Percentiles rank a stretch among this genome's conserved stretches.
Conservation (phyloP, 768 basidiomycete genomes). For the Mycena vulgaris region DNA sequence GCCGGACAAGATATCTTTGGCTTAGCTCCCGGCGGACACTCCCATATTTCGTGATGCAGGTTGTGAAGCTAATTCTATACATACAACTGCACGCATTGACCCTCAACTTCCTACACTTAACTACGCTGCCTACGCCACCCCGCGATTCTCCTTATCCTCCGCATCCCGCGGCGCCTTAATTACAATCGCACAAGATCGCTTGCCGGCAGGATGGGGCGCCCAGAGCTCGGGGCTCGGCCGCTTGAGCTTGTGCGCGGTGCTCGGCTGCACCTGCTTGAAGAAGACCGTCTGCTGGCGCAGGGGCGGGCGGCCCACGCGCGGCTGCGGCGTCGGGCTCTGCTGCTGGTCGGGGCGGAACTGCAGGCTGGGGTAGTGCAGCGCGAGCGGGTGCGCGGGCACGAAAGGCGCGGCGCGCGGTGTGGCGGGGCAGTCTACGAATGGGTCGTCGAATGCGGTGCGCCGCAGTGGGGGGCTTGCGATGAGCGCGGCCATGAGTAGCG, state of each 20-base stretch:
- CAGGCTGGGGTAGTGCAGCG: conserved; percentile 16
- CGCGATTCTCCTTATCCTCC: conserved; percentile 30
- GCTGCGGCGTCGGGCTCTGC: conserved; percentile 34
- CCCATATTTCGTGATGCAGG: too few relatives aligned
- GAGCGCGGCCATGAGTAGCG: neutral
- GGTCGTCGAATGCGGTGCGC: conserved; percentile 11
- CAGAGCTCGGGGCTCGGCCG: conserved; percentile 27
- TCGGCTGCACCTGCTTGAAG: neutral
- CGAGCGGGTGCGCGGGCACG: conserved; percentile 21
- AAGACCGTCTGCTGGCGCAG: conserved; percentile 36
- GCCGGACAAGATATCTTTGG: too few relatives aligned
- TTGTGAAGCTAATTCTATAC: too few relatives aligned
- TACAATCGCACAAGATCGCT: conserved; percentile 29
- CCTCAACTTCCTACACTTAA: too few relatives aligned
- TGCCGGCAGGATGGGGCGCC: conserved; percentile 36
- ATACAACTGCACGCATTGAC: too few relatives aligned
- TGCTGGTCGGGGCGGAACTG: conserved; percentile 20
- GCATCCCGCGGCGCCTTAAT: conserved; percentile 31
- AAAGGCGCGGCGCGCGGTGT: neutral
- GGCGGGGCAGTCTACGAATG: conserved; percentile 1
- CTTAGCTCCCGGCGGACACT: too few relatives aligned
- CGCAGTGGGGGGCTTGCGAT: neutral
- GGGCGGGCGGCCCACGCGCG: conserved; percentile 12
- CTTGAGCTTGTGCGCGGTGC: neutral
- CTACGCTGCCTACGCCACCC: too few relatives aligned